Evolutionary conservation across 2,329 filamentous ascomycete species (phyloP), one percentile per base, ranked within the genome.

Genomic region (Sarocladium brachiariae): DNA sequence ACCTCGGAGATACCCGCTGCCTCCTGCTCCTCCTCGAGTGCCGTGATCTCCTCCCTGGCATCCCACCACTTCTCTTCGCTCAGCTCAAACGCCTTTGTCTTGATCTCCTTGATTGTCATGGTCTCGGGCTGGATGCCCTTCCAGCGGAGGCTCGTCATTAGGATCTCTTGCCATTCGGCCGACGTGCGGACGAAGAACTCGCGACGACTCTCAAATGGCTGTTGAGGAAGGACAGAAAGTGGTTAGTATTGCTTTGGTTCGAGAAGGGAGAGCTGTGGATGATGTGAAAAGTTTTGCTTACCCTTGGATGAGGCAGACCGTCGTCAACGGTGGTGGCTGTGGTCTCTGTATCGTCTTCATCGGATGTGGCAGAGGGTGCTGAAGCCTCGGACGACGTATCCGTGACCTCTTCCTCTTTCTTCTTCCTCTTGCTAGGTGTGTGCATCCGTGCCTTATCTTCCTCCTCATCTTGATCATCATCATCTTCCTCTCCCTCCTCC

Each of bases 11-110:
- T 96, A 9, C 93, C 91, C 30, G 90, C 89, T 46, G 87, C 91
- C 68, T 96, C 92, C 72, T 97, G 90, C 71, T 96, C 92, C 68
- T 96, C 92, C 69, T 99, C 93, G 62, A 97, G 69, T 6, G 83
- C 86, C 50, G 84, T 86, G 57, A 99, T 87, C 70, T 97, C 92
- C 71, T 99, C 93, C 59, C 93, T 80, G 64, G 86, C 90, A 74
- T 96, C 93, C 93, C 93, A 99, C 93, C 93, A 99, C 67, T 95
- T 96, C 70, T 91, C 87, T 68, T 99, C 93, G 35, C 91, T 91
- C 56, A 89, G 77, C 63, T 89, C 86, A 65, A 96, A 99, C 1
- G 90, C 93, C 64, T 83, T 84, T 61, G 91, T 86, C 66, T 95
- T 90, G 61, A 97, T 83, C 72, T 97, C 93, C 74, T 99, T 99